These are phyloP conservation scores for Penicillium waksmanii DNA, from an alignment of 495 filamentous ascomycete genomes.

Conservation along the genomic window DNA sequence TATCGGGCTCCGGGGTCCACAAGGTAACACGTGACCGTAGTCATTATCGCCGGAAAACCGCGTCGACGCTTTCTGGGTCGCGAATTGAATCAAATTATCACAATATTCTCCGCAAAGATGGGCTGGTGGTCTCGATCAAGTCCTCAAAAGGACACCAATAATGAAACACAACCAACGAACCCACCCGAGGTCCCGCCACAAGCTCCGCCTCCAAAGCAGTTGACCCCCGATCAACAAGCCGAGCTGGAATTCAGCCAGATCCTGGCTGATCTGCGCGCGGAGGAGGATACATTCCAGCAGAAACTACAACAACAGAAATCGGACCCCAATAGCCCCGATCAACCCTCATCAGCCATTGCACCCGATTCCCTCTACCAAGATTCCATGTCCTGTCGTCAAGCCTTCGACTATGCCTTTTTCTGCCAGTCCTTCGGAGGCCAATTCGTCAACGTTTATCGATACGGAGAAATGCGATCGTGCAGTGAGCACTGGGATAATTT, in stretches of 20 bases:
- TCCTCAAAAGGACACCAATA: slow-evolving; percentile 26
- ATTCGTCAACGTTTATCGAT: slow-evolving; percentile 84
- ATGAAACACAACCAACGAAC: slow-evolving; percentile 23
- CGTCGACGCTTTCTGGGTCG: not conserved
- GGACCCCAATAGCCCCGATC: slow-evolving; percentile 17
- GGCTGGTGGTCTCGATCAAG: slow-evolving; percentile 55
- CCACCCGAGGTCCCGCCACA: slow-evolving; percentile 19
- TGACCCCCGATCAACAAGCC: slow-evolving; percentile 60
- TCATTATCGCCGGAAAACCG: slow-evolving; percentile 17
- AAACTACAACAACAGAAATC: slow-evolving; percentile 19
- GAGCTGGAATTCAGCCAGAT: slow-evolving; percentile 65
- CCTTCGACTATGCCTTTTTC: slow-evolving; percentile 94
- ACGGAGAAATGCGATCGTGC: slow-evolving; percentile 74
- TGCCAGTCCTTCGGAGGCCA: slow-evolving; percentile 92
- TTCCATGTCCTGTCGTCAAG: slow-evolving; percentile 82
- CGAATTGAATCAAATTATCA: not conserved
- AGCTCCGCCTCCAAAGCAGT: slow-evolving; percentile 43
- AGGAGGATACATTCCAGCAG: slow-evolving; percentile 32
- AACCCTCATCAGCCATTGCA: slow-evolving; percentile 46
- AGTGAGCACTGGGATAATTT: slow-evolving; percentile 84
- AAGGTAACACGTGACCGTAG: slow-evolving; percentile 16
- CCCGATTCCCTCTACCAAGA: slow-evolving; percentile 71
- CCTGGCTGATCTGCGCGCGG: slow-evolving; percentile 53
- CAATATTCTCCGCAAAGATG: slow-evolving; percentile 36
- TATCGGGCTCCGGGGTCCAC: slow-evolving; percentile 1